Evolutionary conservation across 148 eudicot genomes (phyloP).

Genomic region (Drosera capensis): DNA sequence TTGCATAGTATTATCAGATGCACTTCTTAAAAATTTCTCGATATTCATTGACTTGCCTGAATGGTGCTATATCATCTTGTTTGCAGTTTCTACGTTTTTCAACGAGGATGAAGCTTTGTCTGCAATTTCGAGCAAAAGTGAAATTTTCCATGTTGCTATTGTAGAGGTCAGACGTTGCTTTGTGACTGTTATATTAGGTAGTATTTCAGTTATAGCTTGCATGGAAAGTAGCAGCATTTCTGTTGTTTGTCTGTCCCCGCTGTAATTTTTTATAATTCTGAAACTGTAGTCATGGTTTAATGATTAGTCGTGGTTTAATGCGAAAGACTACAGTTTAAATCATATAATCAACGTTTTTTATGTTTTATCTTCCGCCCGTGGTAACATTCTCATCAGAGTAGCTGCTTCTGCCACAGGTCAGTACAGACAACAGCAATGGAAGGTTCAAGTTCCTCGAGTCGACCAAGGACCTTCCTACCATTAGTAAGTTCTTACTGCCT

Average conservation of each 20-base stretch:
- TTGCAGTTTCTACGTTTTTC: slow-evolving; percentile 41
- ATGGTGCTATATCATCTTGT: slow-evolving; percentile 1
- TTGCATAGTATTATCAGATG: no score
- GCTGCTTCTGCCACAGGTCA: slow-evolving; percentile 28
- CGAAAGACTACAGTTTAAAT: no score
- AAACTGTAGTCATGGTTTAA: no score
- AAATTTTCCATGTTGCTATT: slow-evolving; percentile 57
- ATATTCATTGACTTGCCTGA: not conserved
- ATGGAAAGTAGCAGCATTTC: not conserved
- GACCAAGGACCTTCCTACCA: slow-evolving; percentile 59
- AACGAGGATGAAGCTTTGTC: slow-evolving; percentile 48
- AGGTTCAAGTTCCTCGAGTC: slow-evolving; percentile 53
- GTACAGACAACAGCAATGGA: slow-evolving; percentile 27
- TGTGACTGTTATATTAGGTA: not conserved
- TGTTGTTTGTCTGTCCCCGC: not conserved
- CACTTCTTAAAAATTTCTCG: no score
- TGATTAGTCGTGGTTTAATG: no score
- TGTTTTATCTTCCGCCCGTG: no score
- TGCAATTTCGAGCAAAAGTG: slow-evolving; percentile 32
- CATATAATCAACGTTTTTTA: no score
- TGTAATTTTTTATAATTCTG: no score
- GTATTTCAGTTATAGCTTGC: not conserved
- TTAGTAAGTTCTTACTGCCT: slow-evolving; percentile 64
- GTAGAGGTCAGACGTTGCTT: slow-evolving; percentile 45
- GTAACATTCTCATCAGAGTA: no score